These are phyloP conservation scores for Alnus rubra DNA, from an alignment of 306 rosid species.

Conservation along the genomic window DNA sequence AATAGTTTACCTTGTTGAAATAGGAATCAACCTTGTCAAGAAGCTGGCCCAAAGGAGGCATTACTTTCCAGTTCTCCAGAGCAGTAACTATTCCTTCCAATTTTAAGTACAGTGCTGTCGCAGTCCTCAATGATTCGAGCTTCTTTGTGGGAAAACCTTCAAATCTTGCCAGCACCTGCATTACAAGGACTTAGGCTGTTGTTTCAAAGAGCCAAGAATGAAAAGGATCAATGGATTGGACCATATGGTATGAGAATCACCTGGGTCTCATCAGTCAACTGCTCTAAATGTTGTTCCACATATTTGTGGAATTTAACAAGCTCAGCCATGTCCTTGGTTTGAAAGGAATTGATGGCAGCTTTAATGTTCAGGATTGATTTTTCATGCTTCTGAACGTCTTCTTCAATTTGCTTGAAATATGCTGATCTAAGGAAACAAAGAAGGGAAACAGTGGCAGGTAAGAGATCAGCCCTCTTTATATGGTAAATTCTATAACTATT, in stretches of 20 bases:
- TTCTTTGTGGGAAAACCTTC: constrained; percentile 36
- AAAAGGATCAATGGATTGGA: background rate
- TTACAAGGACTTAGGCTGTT: background rate
- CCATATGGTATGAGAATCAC: background rate
- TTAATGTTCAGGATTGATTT: constrained; percentile 30
- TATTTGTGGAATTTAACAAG: constrained; percentile 36
- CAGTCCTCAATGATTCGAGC: constrained; percentile 41
- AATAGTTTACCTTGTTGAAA: constrained; percentile 32
- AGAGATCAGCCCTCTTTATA: too few species aligned
- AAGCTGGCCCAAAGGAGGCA: constrained; percentile 27
- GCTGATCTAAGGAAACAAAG: constrained; percentile 24
- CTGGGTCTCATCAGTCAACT: constrained; percentile 45
- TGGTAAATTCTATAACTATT: too few species aligned
- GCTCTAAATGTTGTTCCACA: constrained; percentile 34
- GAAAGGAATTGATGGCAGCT: constrained; percentile 34
- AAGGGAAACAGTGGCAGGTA: background rate
- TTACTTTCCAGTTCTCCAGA: constrained; percentile 33
- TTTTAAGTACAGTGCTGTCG: constrained; percentile 40
- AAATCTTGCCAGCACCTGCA: constrained; percentile 29
- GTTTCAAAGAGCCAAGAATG: background rate
- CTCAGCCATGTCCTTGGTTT: constrained; percentile 37
- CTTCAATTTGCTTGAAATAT: constrained; percentile 42
- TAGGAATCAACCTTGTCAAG: constrained; percentile 34
- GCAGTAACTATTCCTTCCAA: constrained; percentile 21
- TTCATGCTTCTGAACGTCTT: constrained; percentile 31